Percentiles rank a stretch among this genome's conserved stretches.
Evolutionary conservation across 352 stramenopile species (phyloP).

Genomic region (Globisporangium emineosum): DNA sequence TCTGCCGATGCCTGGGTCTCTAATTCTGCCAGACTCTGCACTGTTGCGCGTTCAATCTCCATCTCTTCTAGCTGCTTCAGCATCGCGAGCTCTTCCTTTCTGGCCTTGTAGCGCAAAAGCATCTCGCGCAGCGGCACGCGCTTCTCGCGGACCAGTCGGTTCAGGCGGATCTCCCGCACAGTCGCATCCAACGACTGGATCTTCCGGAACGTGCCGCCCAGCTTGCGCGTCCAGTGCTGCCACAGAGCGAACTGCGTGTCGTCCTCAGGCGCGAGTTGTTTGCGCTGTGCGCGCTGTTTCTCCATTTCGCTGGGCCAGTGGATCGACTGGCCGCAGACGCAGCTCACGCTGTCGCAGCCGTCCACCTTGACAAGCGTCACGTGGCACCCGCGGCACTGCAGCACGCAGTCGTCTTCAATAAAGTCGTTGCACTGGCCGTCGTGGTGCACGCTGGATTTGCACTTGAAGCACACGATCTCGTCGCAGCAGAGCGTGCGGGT

Average conservation of each 20-base stretch:
- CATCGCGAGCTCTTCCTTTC: slow-evolving; percentile 16
- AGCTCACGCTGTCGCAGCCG: slow-evolving; percentile 49
- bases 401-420: slow-evolving; percentile 42
- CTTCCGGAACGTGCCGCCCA: slow-evolving; percentile 22
- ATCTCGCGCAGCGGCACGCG: slow-evolving; percentile 26
- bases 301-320: slow-evolving; percentile 45
- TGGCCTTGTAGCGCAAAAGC: slow-evolving; percentile 16
- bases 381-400: slow-evolving; percentile 50
- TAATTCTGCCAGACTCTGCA: background rate
- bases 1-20: background rate
- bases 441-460: slow-evolving; percentile 47
- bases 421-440: slow-evolving; percentile 53
- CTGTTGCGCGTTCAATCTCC: background rate
- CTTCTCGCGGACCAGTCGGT: slow-evolving; percentile 32
- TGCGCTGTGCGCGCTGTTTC: slow-evolving; percentile 47
- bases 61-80: slow-evolving; percentile 13
- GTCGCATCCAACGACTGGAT: slow-evolving; percentile 31
- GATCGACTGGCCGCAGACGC: slow-evolving; percentile 51
- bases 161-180: slow-evolving; percentile 28
- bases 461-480: slow-evolving; percentile 55
- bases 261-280: slow-evolving; percentile 33
- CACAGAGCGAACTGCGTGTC: slow-evolving; percentile 29
- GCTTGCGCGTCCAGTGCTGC: slow-evolving; percentile 24
- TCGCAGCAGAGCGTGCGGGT: slow-evolving; percentile 48
- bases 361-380: slow-evolving; percentile 68